phyloP scores from a whole-genome alignment of 768 basidiomycete genomes.

The Phaeotremella fagi region DNA sequence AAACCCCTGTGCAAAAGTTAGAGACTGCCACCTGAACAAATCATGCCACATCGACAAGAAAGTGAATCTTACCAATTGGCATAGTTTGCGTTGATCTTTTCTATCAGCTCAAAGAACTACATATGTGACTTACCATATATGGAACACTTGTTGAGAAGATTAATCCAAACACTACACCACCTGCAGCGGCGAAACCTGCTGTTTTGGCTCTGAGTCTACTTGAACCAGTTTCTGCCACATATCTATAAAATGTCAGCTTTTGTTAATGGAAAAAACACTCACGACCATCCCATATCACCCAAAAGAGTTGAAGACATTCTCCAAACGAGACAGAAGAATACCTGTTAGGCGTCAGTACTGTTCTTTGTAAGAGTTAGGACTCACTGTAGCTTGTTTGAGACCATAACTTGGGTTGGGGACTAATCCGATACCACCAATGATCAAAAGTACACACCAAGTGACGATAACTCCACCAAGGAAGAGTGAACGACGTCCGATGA shows the following conservation, averaged over 20 bases:
- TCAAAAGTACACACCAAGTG: constrained; percentile 21
- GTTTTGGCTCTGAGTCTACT: constrained; percentile 37
- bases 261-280: not conserved
- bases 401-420: constrained; percentile 9
- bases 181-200: constrained; percentile 27
- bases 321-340: constrained; percentile 34
- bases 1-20: constrained; percentile 4
- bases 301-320: constrained; percentile 19
- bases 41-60: not conserved
- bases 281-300: constrained; percentile 30
- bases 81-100: constrained; percentile 19
- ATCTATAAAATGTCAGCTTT: not conserved
- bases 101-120: not conserved
- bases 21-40: too few species aligned
- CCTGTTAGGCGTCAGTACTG: constrained; percentile 1
- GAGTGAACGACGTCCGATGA: constrained; percentile 28
- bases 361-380: not conserved
- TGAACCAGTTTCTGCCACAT: constrained; percentile 25
- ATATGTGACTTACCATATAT: constrained; percentile 20
- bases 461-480: constrained; percentile 17
- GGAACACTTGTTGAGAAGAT: constrained; percentile 28
- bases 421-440: constrained; percentile 27
- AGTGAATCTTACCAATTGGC: constrained; percentile 28
- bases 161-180: constrained; percentile 26
- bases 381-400: constrained; percentile 18